A percentile compares a stretch with the other conserved stretches of the same genome.
These are phyloP conservation scores for Mixia osmundae DNA, from an alignment of 1,284 basidiomycete genomes.

Conservation along the genomic window DNA sequence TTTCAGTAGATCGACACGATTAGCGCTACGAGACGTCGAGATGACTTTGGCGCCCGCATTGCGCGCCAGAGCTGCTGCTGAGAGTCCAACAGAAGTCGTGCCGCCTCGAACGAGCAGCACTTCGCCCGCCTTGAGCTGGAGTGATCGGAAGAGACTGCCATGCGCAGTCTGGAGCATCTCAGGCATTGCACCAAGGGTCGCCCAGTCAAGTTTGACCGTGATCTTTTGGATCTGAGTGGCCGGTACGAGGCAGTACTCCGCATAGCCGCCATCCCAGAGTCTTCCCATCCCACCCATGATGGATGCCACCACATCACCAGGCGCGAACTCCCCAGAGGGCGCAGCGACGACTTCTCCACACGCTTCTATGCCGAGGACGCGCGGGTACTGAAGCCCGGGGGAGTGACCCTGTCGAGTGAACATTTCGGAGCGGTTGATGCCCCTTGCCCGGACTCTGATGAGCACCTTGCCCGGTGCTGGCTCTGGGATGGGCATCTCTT, in stretches of 20 bases:
- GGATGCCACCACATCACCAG: constrained; percentile 2
- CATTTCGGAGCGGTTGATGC: constrained; percentile 5
- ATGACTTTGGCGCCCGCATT: constrained; percentile 1
- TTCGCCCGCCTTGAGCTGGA: constrained; percentile 2
- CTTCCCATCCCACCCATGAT: constrained; percentile 8
- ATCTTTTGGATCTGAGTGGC: constrained; percentile 1
- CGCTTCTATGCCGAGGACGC: constrained; percentile 5
- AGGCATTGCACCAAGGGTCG: constrained; percentile 5
- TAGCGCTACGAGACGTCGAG: constrained; percentile 3
- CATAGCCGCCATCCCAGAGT: constrained; percentile 5
- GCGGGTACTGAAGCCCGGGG: constrained; percentile 2
- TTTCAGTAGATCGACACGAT: not conserved
- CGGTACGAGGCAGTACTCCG: constrained; percentile 5
- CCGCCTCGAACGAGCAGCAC: constrained; percentile 4
- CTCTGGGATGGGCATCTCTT: constrained; percentile 3
- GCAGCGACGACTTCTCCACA: constrained; percentile 2
- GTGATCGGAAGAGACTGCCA: not conserved
- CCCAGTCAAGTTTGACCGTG: constrained; percentile 1
- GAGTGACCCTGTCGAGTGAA: constrained; percentile 4
- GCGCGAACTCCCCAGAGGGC: constrained; percentile 2
- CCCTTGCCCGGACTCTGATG: constrained; percentile 4
- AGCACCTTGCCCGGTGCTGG: constrained; percentile 4
- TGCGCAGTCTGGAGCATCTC: constrained; percentile 5
- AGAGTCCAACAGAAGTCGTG: constrained; percentile 3
- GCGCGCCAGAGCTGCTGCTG: constrained; percentile 3